These are phyloP conservation scores for Phanerochaete sordida DNA, from an alignment of 768 basidiomycete genomes.

Conservation along the genomic window DNA sequence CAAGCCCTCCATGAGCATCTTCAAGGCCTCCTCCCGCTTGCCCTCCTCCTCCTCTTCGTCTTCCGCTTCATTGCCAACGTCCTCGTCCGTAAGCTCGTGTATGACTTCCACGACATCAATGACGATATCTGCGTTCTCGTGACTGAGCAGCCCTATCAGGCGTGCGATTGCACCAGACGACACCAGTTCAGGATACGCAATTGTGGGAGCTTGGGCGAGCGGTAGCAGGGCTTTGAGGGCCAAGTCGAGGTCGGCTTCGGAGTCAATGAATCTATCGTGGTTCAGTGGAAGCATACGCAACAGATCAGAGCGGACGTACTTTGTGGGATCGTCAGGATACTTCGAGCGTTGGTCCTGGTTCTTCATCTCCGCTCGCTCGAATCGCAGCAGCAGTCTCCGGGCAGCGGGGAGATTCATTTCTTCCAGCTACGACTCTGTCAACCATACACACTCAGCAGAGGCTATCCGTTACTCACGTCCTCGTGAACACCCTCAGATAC, in stretches of 20 bases:
- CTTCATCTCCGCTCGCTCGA: slow-evolving; percentile 89
- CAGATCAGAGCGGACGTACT: slow-evolving; percentile 42
- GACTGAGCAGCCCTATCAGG: slow-evolving; percentile 83
- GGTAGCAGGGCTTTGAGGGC: slow-evolving; percentile 87
- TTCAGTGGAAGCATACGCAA: slow-evolving; percentile 6
- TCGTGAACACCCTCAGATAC: slow-evolving; percentile 60
- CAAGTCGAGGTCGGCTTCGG: slow-evolving; percentile 90
- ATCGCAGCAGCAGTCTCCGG: slow-evolving; percentile 67
- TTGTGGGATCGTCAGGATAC: slow-evolving; percentile 87
- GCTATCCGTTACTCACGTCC: slow-evolving; percentile 44
- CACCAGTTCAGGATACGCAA: slow-evolving; percentile 89
- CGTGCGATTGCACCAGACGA: slow-evolving; percentile 65
- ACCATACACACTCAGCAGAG: slow-evolving; percentile 1
- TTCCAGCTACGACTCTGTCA: slow-evolving; percentile 45
- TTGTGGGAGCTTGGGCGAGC: slow-evolving; percentile 75
- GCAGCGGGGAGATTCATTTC: slow-evolving; percentile 68
- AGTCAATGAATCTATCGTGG: slow-evolving; percentile 89
- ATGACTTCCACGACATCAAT: slow-evolving; percentile 91
- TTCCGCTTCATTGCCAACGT: slow-evolving; percentile 76
- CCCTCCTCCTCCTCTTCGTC: slow-evolving; percentile 61
- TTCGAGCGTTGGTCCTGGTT: slow-evolving; percentile 98
- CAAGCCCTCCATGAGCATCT: slow-evolving; percentile 69
- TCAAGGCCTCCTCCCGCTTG: slow-evolving; percentile 62
- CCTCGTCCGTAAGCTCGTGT: slow-evolving; percentile 95
- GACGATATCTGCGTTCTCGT: slow-evolving; percentile 97